Evolutionary conservation across 2,329 filamentous ascomycete genomes (phyloP).

Genomic region (Alternaria panax): DNA sequence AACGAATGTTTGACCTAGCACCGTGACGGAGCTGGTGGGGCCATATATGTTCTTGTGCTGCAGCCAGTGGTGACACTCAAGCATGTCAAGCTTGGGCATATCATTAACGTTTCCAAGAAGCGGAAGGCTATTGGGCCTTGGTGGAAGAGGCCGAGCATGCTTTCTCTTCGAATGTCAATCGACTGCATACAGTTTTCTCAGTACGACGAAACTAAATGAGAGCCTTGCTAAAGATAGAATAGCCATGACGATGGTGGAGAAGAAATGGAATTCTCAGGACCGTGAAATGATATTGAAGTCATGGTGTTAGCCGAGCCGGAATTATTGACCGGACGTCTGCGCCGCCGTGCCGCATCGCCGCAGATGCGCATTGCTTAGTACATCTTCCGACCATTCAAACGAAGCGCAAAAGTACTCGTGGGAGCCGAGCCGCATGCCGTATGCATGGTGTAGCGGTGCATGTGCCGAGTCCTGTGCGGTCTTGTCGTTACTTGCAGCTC

Average conservation of each 20-base stretch:
- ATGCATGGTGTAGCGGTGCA: no score
- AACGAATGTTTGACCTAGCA: constrained; percentile 34
- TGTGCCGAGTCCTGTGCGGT: no score
- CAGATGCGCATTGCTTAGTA: background rate
- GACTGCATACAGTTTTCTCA: background rate
- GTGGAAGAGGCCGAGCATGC: constrained; percentile 49
- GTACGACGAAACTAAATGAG: background rate
- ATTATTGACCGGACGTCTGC: background rate
- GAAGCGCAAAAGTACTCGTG: background rate
- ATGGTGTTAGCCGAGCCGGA: background rate
- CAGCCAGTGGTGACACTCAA: constrained; percentile 54
- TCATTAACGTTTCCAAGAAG: constrained; percentile 61
- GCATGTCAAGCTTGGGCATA: constrained; percentile 51
- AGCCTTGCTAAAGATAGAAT: background rate
- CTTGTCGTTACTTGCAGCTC: no score
- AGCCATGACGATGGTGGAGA: background rate
- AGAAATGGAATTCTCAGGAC: background rate
- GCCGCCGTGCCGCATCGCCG: background rate
- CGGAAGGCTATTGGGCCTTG: constrained; percentile 58
- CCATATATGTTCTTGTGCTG: constrained; percentile 51
- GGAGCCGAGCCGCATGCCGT: background rate
- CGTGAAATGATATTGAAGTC: background rate
- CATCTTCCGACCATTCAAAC: background rate
- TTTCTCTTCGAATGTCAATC: background rate
- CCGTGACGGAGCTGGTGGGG: constrained; percentile 32